Base-by-base conservation (phyloP, 1,284 basidiomycete genomes). In the Ceratobasidium theobromae region DNA sequence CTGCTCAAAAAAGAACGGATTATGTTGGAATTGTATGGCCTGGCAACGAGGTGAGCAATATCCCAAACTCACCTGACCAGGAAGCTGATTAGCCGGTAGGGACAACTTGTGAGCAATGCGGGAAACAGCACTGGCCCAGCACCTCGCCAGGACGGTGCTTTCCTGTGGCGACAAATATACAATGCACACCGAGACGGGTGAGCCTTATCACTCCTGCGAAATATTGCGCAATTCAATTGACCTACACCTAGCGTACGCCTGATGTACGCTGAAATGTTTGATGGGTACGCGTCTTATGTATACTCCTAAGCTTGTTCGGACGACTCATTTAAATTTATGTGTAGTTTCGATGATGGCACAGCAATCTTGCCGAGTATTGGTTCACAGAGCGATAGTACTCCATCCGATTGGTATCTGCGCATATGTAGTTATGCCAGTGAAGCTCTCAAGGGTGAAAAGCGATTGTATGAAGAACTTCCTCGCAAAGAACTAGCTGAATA, bases 211-310 rank as follows among this genome's bases (percentile, higher is more conserved):
- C 4, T 35, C 5, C 11, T 12, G 11, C 49, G 14, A 18, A 30
- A 14, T 5, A 21, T n/a, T 45, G 43, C n/a, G n/a, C n/a, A n/a
- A n/a, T n/a, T 45, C 8, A 21, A 14, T 21, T 45, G 18, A 45
- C 18, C 43, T 21, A 14, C 18, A 45, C 30, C 5, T 60, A 60
- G 55, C 11, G 84, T 84, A 14, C 79, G 83, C n/a, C 85, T 77
- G 1, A 81, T 90, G 58, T 90, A 90, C 69, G 86, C 86, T 23
- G 88, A 88, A 6, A 91, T 90, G 88, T 91, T 88, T 88, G 89
- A 91, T 71, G 88, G 89, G 86, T 89, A 68, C 73, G 86, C 82
- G 2, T 16, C 5, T 18, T 32, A 28, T 23, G 14, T 12, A n/a
- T 38, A 23, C 8, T 16, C 12, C n/a, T 38, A 5, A 58, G 48